Conservation (phyloP, 495 filamentous ascomycete species). For the Penicillium bialowiezense region DNA sequence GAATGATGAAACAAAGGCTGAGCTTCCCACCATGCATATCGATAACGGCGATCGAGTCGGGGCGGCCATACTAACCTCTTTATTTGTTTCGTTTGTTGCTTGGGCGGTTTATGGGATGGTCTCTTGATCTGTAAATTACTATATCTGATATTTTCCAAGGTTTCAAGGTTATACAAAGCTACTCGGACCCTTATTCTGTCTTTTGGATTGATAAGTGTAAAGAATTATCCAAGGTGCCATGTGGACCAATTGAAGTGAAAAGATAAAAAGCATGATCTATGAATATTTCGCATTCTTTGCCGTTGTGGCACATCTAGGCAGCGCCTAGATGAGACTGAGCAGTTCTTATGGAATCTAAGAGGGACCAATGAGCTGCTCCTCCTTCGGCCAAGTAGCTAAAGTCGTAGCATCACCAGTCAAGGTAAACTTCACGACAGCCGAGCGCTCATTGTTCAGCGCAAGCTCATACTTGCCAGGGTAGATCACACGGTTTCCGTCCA, state of each 20-base stretch:
- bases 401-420: constrained; percentile 30
- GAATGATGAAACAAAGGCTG: background rate
- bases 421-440: constrained; percentile 24
- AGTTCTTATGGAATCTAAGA: too few relatives aligned
- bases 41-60: constrained; percentile 6
- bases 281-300: too few relatives aligned
- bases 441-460: constrained; percentile 49
- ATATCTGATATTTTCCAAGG: too few relatives aligned
- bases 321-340: too few relatives aligned
- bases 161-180: too few relatives aligned
- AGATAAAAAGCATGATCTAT: too few relatives aligned
- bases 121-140: background rate
- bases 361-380: constrained; percentile 26
- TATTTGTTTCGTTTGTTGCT: constrained; percentile 3
- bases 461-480: constrained; percentile 66
- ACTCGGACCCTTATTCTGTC: too few relatives aligned
- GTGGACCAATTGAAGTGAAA: too few relatives aligned
- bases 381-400: constrained; percentile 33
- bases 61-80: constrained; percentile 5
- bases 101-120: constrained; percentile 15
- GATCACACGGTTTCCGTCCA: constrained; percentile 55
- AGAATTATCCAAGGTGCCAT: too few relatives aligned
- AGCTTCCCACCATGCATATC: background rate
- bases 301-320: too few relatives aligned
- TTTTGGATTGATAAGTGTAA: too few relatives aligned